Evolutionary conservation across 257 asterid genomes (phyloP), one percentile per base, ranked within the genome.

Genomic region (Linderniella brevidens): DNA sequence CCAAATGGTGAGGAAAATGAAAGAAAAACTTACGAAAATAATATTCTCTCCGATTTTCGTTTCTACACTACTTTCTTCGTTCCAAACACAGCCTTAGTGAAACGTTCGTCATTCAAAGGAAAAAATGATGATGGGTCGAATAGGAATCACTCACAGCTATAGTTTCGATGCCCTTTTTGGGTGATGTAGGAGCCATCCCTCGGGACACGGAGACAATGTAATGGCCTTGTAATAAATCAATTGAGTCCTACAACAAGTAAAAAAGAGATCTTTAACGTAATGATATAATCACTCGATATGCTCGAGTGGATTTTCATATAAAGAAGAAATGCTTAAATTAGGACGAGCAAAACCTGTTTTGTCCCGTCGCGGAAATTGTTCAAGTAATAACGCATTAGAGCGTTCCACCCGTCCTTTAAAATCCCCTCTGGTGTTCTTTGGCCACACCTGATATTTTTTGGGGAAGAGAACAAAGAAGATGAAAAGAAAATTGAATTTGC

Each of bases 281-380:
- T n/a, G n/a, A n/a, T n/a, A n/a, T n/a, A n/a, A n/a, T n/a, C n/a
- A n/a, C n/a, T n/a, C n/a, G n/a, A n/a, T n/a, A n/a, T n/a, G n/a
- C n/a, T 25, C 3, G 6, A 6, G 3, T 25, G 32, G 32, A 25
- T 25, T 2, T 25, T 25, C 6, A 2, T 25, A 6, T 25, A 3
- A 25, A 25, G 3, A 25, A 25, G 32, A 6, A n/a, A 2, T 25
- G 32, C 32, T 25, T 25, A 25, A 6, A 25, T 25, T 25, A 25
- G 32, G 32, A 25, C 32, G 32, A 25, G 32, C 32, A 3, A 13
- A 29, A 90, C 96, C 96, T 90, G 99, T 61, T 90, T 90, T 56
- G 96, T 82, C 56, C 99, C 99, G 48, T 90, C 99, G 62, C 69
- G 52, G 66, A 90, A 86, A 71, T 90, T 92, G 83, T 92, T 92